These are phyloP conservation scores for Termitomyces bulborhizus DNA, from an alignment of 768 basidiomycete species.

Conservation along the genomic window DNA sequence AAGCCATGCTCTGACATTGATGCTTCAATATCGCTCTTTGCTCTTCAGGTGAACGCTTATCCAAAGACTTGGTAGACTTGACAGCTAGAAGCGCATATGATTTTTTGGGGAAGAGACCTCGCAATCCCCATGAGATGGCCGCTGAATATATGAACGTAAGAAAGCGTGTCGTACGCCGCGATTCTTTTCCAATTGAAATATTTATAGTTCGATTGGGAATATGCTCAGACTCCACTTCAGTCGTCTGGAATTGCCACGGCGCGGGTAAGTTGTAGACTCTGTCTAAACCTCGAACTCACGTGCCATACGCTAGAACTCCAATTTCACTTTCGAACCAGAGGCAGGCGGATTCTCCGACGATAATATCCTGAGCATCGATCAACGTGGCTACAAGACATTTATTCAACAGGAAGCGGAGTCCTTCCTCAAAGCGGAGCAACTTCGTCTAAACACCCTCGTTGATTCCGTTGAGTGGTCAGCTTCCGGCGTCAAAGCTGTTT, in stretches of 20 bases:
- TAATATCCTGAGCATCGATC: not conserved
- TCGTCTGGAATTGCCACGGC: no score
- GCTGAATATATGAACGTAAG: no score
- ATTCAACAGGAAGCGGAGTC: not conserved
- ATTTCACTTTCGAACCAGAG: not conserved
- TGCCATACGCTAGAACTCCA: no score
- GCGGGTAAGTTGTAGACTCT: not conserved
- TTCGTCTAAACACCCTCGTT: not conserved
- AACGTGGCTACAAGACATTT: not conserved
- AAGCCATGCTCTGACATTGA: not conserved
- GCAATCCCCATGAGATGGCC: no score
- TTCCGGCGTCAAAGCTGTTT: not conserved
- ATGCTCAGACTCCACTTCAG: conserved; percentile 18
- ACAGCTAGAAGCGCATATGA: conserved; percentile 43
- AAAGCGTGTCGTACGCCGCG: conserved; percentile 15
- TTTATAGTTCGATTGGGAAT: conserved; percentile 36
- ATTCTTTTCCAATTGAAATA: not conserved
- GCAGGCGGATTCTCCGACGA: not conserved
- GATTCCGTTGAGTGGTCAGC: not conserved
- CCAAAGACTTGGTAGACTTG: conserved; percentile 41
- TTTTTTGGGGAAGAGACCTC: no score
- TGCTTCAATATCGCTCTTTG: not conserved
- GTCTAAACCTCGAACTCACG: not conserved
- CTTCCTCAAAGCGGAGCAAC: not conserved
- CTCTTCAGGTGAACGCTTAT: conserved; percentile 38